Base-by-base conservation (phyloP, 2,329 filamentous ascomycete species). In the Botrytis elliptica region DNA sequence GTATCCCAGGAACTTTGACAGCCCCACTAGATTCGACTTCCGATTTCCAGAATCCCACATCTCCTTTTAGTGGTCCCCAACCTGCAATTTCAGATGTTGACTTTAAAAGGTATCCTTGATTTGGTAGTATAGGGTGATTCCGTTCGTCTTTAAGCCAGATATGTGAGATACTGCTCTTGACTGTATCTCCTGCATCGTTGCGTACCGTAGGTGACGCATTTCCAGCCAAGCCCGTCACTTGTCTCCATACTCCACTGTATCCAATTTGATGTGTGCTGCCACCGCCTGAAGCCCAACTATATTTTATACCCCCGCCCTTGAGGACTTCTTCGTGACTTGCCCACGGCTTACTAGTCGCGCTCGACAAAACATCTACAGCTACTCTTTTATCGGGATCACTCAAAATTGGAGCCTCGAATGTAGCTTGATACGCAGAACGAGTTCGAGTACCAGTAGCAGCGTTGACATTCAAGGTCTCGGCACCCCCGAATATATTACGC, bases 31-130 rank as follows among this genome's bases (percentile, higher is more conserved):
- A 86, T 82, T 98, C 95, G 25, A 95, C 79, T 82, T 98, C 95
- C n/a, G 91, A 90, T 84, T 97, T 99, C 82, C 90, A 93, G 82
- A 98, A 98, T n/a, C 92, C 91, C 1, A 97, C 94, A 79, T 98
- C 96, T 57, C 96, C 96, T 75, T 89, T 89, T 29, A 99, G 85
- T 0, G 92, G 90, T 0, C 95, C 94, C 82, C 92, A 90, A 18
- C 96, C 95, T 3, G 96, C 95, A n/a, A 98, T 82, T 80, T 98
- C 95, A 42, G 92, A 89, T 38, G 90, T 85, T 0, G 92, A 90
- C 81, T 94, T 94, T 42, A 95, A 79, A 77, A 97, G 88, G 82
- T 95, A 96, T 44, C 96, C 96, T 73, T 87, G 87, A 74, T 92
- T 92, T 0, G 96, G 95, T 12, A 99, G 87, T 81, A 97, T 90